phyloP scores from a whole-genome alignment of 768 basidiomycete species.

The Galerina sulciceps region DNA sequence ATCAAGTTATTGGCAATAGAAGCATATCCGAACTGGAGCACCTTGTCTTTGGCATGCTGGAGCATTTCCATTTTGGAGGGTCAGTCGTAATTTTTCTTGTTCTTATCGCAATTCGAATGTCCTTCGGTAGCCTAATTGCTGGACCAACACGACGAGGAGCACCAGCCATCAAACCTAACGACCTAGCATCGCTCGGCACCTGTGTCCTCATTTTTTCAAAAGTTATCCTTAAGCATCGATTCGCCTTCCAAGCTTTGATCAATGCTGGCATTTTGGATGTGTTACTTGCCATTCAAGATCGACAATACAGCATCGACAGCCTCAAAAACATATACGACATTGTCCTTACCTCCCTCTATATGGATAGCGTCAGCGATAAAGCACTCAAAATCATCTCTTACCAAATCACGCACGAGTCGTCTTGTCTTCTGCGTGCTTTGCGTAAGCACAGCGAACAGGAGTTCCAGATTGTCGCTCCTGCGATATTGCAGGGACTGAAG shows the following conservation, averaged over 20 bases:
- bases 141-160: not conserved
- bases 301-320: conserved; percentile 10
- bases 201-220: conserved; percentile 14
- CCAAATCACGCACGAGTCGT: conserved; percentile 6
- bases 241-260: conserved; percentile 12
- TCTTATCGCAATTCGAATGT: not conserved
- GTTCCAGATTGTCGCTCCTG: conserved; percentile 6
- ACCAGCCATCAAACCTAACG: not conserved
- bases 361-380: conserved; percentile 13
- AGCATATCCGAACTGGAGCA: conserved; percentile 3
- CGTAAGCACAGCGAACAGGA: conserved; percentile 5
- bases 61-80: conserved; percentile 9
- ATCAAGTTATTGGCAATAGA: conserved; percentile 2
- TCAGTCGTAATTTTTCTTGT: not conserved
- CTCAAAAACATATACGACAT: conserved; percentile 13
- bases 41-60: conserved; percentile 11
- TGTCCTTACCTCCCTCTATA: conserved; percentile 7
- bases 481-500: conserved; percentile 9
- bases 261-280: conserved; percentile 14
- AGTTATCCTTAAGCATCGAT: conserved; percentile 13
- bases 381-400: conserved; percentile 7
- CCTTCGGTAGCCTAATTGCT: not conserved
- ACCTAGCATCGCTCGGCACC: conserved; percentile 7
- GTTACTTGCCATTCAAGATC: conserved; percentile 6
- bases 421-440: not conserved